Conservation (phyloP, 148 eudicot species). For the Rhododendron williamsianum region DNA sequence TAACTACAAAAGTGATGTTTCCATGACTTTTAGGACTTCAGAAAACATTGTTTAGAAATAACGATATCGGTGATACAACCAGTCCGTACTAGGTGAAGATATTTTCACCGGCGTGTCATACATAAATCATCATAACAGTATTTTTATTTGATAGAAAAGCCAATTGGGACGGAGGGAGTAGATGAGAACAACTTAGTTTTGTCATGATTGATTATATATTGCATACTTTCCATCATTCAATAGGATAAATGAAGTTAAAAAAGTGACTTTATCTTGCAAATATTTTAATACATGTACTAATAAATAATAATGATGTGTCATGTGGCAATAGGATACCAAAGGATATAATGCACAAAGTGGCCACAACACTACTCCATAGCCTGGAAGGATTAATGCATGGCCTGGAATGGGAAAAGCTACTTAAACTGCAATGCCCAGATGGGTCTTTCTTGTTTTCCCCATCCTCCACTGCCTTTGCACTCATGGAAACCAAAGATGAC, state of each 20-base stretch:
- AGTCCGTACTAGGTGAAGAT: neutral
- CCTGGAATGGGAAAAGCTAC: slow-evolving; percentile 72
- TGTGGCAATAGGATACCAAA: slow-evolving; percentile 58
- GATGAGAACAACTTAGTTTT: neutral
- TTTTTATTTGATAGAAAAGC: too few relatives aligned
- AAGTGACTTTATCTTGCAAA: slow-evolving; percentile 3
- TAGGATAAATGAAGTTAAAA: neutral
- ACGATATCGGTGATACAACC: neutral
- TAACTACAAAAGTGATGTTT: neutral
- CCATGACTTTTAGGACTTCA: too few relatives aligned
- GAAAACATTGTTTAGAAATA: neutral
- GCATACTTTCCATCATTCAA: neutral
- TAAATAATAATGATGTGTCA: neutral
- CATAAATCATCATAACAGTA: too few relatives aligned
- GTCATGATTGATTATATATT: neutral
- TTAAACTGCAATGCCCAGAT: slow-evolving; percentile 60
- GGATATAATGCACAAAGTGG: slow-evolving; percentile 64
- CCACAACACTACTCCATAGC: slow-evolving; percentile 83
- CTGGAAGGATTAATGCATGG: slow-evolving; percentile 69
- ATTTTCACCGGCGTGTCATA: neutral
- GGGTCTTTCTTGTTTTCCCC: slow-evolving; percentile 94
- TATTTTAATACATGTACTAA: neutral
- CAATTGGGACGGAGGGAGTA: neutral
- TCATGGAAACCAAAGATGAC: slow-evolving; percentile 62
- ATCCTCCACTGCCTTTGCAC: slow-evolving; percentile 94